Evolutionary conservation across 1,284 basidiomycete genomes (phyloP), one percentile per base, ranked within the genome.

Genomic region (Papiliotrema nemorosa): DNA sequence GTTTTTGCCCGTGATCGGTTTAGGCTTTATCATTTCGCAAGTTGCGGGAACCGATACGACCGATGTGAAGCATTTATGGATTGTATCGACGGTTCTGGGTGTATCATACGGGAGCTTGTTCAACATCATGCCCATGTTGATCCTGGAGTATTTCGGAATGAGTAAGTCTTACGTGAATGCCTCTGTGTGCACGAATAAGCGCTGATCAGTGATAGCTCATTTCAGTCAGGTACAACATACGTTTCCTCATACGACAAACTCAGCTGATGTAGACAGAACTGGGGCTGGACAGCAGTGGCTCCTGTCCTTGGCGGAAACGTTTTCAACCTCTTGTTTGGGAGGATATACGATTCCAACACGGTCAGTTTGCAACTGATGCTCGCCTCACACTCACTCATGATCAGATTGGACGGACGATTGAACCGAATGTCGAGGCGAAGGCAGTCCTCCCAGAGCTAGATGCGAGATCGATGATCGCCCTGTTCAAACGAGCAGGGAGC

Each of bases 111-210:
- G 90, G 2, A 81, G 82, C 25, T 75, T 88, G 48, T 92, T 90
- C 62, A 88, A 88, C 4, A 75, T 87, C 14, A 79, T 82, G 62
- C 88, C 90, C 0, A 85, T 85, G 29, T 78, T 92, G 24, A 78
- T 82, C 27, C 81, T 92, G 24, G 90, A 92, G 61, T 90, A 87
- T 86, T 93, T 92, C 60, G 90, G 90, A 5, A 77, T 90, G 67
- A 75, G 84, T 82, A 55, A 60, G 81, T 79, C 25, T 18, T 33
- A 1, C 5, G 29, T 18, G 21, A 33, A 42, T 14, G 27, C 7
- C 24, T 9, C 9, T 7, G 27, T 14, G 10, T n/a, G 6, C 13
- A 7, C 9, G 9, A 22, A 12, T 12, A 10, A 29, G 13, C 13
- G 44, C 44, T 45, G 44, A 54, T 39, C 9, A 9, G 33, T 21